Base-by-base conservation (phyloP, 2,329 filamentous ascomycete genomes). In the Sporothrix euskadiensis region DNA sequence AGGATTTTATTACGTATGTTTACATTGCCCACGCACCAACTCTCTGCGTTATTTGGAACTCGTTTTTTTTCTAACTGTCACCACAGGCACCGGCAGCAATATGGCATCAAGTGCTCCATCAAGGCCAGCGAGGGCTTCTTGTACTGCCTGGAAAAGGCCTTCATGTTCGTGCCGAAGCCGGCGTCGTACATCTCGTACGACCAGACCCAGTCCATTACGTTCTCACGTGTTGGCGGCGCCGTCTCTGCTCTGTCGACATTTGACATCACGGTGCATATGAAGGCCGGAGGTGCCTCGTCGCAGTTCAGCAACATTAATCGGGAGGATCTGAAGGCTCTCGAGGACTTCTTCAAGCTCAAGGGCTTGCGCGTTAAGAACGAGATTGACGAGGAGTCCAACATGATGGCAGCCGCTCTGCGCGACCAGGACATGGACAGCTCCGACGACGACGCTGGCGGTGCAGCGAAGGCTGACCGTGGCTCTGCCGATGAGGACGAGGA, bases 271-370 rank as follows among this genome's bases (percentile, higher is more conserved):
- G 93, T 99, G 74, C 91, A 91, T 72, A 88, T 98, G 85, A 98
- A 98, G 87, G 89, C 87, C 77, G 93, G 92, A n/a, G 87, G 89
- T 71, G 92, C 92, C 73, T 94, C 97, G 79, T 94, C 94, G 78
- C 94, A 98, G 80, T 99, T 99, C 85, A 97, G 94, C 84, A 99
- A 99, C 85, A 99, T 99, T 82, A 99, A 98, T 81, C 92, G 95
- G 78, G 96, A 99, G 84, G 96, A 99, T 81, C 93, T 98, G 82
- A 93, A 96, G 83, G 93, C 93, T 7, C 88, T 99, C n/a, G 96
- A 99, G 82, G 91, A 92, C 77, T 99, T 99, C 85, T 98, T 99
- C 88, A 96, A 97, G 83, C 89, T 94, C 78, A 98, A 98, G 87
- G 92, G 91, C 75, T 88, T 99, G 79, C 93, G 95, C 72, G 94